A percentile compares a stretch with the other conserved stretches of the same genome.
Evolutionary conservation across 2,329 filamentous ascomycete species (phyloP).

Genomic region (Drechslerella dactyloides): DNA sequence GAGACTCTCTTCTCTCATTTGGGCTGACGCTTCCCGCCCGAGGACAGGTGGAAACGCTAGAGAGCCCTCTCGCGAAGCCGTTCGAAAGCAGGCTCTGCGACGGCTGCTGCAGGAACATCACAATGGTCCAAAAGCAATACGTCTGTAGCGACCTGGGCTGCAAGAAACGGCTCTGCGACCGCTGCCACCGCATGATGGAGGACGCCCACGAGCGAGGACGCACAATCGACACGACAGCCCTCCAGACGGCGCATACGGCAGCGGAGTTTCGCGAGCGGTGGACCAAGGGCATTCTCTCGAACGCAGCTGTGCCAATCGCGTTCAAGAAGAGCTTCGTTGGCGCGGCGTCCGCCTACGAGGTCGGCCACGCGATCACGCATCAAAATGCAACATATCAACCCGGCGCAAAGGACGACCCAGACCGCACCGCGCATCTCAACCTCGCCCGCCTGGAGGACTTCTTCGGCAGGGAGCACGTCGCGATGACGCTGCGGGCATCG

Average conservation of each 20-base stretch:
- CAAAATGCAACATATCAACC: not conserved
- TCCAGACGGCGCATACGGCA: constrained; percentile 34
- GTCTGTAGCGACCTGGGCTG: constrained; percentile 35
- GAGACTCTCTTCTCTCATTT: constrained; percentile 19
- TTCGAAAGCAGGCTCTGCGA: constrained; percentile 36
- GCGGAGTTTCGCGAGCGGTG: constrained; percentile 31
- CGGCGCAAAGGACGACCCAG: constrained; percentile 9
- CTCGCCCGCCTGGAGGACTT: constrained; percentile 11
- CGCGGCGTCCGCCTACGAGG: constrained; percentile 18
- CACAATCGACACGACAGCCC: constrained; percentile 7
- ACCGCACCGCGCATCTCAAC: constrained; percentile 10
- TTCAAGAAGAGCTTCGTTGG: constrained; percentile 26
- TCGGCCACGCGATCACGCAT: constrained; percentile 6
- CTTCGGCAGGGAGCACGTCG: constrained; percentile 39
- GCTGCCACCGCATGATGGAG: constrained; percentile 36
- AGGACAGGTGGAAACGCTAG: constrained; percentile 2
- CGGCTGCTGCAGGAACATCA: constrained; percentile 39
- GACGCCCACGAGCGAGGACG: constrained; percentile 27
- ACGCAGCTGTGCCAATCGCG: constrained; percentile 1
- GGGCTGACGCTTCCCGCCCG: constrained; percentile 20
- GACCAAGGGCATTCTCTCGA: constrained; percentile 15
- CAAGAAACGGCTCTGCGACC: constrained; percentile 26
- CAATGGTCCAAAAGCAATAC: constrained; percentile 35
- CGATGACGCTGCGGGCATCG: constrained; percentile 18
- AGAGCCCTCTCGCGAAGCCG: constrained; percentile 16